Evolutionary conservation across 2,329 filamentous ascomycete genomes (phyloP).

Genomic region (Paecilomyces fulvus): DNA sequence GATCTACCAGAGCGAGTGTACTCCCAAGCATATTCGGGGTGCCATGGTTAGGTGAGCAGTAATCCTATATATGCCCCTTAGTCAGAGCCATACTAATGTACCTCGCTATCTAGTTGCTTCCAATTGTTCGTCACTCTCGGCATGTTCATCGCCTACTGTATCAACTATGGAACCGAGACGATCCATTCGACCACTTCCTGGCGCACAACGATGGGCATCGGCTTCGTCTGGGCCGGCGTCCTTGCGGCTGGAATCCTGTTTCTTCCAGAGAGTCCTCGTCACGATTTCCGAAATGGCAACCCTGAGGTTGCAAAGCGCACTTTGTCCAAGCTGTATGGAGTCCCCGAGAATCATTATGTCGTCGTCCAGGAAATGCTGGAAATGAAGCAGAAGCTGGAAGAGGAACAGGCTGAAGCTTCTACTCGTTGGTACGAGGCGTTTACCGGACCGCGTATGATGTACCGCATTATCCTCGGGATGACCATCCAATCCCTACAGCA

Average conservation of each 20-base stretch:
- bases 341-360: constrained; percentile 46
- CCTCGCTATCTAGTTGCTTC: constrained; percentile 27
- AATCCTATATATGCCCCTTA: background rate
- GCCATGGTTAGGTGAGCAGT: constrained; percentile 32
- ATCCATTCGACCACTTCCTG: constrained; percentile 38
- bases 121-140: constrained; percentile 44
- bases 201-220: constrained; percentile 48
- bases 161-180: constrained; percentile 40
- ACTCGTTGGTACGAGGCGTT: constrained; percentile 38
- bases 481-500: constrained; percentile 41
- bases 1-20: constrained; percentile 41
- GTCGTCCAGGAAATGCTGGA: constrained; percentile 49
- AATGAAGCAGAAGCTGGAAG: constrained; percentile 52
- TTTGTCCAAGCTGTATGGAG: constrained; percentile 49
- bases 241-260: constrained; percentile 48
- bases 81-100: background rate
- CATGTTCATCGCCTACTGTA: constrained; percentile 41
- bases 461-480: constrained; percentile 39
- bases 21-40: constrained; percentile 40
- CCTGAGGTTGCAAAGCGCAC: constrained; percentile 44
- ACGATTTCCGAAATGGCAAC: constrained; percentile 47
- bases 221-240: constrained; percentile 49
- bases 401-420: constrained; percentile 38
- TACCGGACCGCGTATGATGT: constrained; percentile 40
- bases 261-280: constrained; percentile 51